These are phyloP conservation scores for Boletales sp. DNA, from an alignment of 768 basidiomycete species.

Conservation along the genomic window DNA sequence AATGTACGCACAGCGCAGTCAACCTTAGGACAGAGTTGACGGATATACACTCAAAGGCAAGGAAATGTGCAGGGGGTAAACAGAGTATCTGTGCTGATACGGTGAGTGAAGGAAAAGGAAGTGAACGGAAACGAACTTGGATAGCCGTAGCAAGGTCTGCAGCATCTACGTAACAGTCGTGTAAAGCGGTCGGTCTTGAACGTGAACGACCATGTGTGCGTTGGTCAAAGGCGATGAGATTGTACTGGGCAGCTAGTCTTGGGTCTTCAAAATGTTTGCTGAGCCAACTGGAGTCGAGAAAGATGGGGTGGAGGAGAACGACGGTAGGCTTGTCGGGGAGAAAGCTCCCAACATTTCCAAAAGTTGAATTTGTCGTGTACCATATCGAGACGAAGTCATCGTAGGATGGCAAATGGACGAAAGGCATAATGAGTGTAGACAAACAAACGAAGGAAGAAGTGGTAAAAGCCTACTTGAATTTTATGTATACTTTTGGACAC, in stretches of 20 bases:
- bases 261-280: conserved; percentile 64
- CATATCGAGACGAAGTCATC: conserved; percentile 70
- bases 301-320: conserved; percentile 63
- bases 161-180: conserved; percentile 77
- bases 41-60: conserved; percentile 62
- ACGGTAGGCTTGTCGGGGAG: conserved; percentile 62
- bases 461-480: conserved; percentile 6
- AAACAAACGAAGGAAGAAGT: conserved; percentile 33
- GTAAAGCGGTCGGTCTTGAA: conserved; percentile 48
- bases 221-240: conserved; percentile 74
- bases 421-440: conserved; percentile 49
- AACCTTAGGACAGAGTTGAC: conserved; percentile 61
- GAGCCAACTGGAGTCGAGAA: conserved; percentile 69
- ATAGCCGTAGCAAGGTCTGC: conserved; percentile 70
- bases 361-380: conserved; percentile 64
- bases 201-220: conserved; percentile 59
- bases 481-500: conserved; percentile 13
- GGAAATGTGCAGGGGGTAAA: conserved; percentile 66
- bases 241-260: conserved; percentile 54
- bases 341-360: conserved; percentile 62
- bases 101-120: neutral
- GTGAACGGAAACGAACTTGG: conserved; percentile 41
- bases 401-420: conserved; percentile 56
- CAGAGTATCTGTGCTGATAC: conserved; percentile 44
- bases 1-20: conserved; percentile 52